phyloP scores from a whole-genome alignment of 176 grass and related monocot species.

The Musa schizocarpa region DNA sequence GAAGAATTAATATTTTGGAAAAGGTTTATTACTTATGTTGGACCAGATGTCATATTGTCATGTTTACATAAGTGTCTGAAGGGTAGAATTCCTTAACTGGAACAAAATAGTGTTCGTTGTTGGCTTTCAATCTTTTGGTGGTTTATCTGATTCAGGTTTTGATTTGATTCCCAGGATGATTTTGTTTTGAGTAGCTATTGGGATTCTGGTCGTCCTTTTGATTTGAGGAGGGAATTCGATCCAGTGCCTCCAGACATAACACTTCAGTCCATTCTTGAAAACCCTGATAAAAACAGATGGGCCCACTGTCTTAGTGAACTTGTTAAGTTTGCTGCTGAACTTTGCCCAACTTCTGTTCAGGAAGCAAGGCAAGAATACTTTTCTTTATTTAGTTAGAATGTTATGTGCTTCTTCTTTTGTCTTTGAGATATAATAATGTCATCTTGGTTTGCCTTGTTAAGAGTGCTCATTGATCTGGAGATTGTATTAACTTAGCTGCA shows the following conservation, averaged over 20 bases:
- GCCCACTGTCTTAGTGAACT: conserved; percentile 91
- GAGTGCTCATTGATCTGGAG: not conserved
- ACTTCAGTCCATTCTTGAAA: conserved; percentile 96
- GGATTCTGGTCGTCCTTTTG: conserved; percentile 87
- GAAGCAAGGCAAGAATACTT: conserved; percentile 67
- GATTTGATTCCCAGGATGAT: conserved; percentile 63
- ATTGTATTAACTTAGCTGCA: not conserved
- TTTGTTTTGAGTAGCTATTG: conserved; percentile 97
- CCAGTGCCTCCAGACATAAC: conserved; percentile 79
- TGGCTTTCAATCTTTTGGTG: conserved; percentile 1
- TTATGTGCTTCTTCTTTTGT: not conserved
- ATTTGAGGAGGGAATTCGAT: conserved; percentile 88
- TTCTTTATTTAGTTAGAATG: conserved; percentile 7
- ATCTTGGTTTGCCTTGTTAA: not conserved
- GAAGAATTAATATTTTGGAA: not conserved
- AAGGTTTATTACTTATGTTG: not conserved
- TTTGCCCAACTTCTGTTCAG: conserved; percentile 80
- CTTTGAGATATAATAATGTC: not conserved
- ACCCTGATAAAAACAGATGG: conserved; percentile 84
- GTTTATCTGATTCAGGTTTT: not conserved
- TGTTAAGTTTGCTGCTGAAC: conserved; percentile 88
- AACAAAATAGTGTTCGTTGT: not conserved
- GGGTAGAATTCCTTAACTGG: not conserved
- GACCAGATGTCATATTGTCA: not conserved
- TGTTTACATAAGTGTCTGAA: not conserved